A percentile compares a stretch with the other conserved stretches of the same genome.
These are phyloP conservation scores for Pleurotus eryngii DNA, from an alignment of 768 basidiomycete species.

Conservation along the genomic window DNA sequence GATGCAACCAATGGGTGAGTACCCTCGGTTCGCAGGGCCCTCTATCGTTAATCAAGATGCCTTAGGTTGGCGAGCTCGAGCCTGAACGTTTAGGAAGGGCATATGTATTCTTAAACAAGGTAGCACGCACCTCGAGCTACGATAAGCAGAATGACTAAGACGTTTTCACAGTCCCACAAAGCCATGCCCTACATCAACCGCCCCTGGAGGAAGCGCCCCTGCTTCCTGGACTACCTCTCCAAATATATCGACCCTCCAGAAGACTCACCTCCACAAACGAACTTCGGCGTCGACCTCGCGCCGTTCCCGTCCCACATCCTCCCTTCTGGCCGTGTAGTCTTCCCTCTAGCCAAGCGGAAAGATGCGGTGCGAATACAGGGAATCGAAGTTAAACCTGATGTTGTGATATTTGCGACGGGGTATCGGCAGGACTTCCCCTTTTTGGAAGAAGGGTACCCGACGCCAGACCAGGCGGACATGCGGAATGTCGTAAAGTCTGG, in stretches of 20 bases:
- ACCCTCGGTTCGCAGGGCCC: not conserved
- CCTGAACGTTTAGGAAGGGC: conserved; percentile 52
- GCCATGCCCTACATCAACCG: conserved; percentile 62
- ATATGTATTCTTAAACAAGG: conserved; percentile 64
- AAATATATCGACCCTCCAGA: conserved; percentile 58
- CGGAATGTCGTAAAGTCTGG: conserved; percentile 39
- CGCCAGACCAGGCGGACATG: conserved; percentile 38
- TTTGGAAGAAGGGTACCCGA: conserved; percentile 37
- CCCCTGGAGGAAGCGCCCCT: conserved; percentile 44
- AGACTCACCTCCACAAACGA: conserved; percentile 41
- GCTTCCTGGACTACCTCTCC: conserved; percentile 41
- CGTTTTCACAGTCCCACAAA: conserved; percentile 39
- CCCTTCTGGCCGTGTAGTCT: conserved; percentile 40
- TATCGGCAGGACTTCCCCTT: conserved; percentile 43
- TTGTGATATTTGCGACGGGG: conserved; percentile 48
- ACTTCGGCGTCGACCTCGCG: conserved; percentile 48
- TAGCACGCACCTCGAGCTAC: conserved; percentile 11
- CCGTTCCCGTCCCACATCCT: conserved; percentile 51
- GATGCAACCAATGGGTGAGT: conserved; percentile 59
- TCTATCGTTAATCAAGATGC: not conserved
- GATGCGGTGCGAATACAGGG: conserved; percentile 37
- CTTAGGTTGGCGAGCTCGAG: conserved; percentile 50
- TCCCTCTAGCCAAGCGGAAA: conserved; percentile 39
- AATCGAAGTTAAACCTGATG: conserved; percentile 41
- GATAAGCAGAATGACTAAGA: too few relatives aligned